These are phyloP conservation scores for Farysia itapuensis DNA, from an alignment of 1,284 basidiomycete species.

Conservation along the genomic window DNA sequence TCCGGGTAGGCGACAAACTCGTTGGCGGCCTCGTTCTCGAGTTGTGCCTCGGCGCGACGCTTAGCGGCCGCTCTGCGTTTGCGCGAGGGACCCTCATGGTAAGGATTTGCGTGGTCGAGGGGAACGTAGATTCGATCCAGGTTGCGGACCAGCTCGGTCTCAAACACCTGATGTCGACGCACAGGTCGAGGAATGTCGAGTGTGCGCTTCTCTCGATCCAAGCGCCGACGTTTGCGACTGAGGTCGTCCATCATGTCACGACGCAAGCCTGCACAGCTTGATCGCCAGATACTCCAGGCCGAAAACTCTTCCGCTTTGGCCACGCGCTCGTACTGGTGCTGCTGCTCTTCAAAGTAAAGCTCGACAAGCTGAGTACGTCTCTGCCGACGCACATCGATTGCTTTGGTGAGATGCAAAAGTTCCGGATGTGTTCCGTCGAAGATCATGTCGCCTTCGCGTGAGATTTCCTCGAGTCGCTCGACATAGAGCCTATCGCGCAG, in stretches of 20 bases:
- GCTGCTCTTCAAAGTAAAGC: conserved; percentile 66
- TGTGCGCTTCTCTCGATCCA: conserved; percentile 77
- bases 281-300: conserved; percentile 68
- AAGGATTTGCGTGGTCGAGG: conserved; percentile 4
- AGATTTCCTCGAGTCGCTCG: conserved; percentile 65
- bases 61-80: conserved; percentile 25
- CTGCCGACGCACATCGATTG: conserved; percentile 59
- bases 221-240: conserved; percentile 73
- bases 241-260: conserved; percentile 79
- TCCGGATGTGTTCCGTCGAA: conserved; percentile 74
- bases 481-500: conserved; percentile 65
- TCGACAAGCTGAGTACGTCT: conserved; percentile 58
- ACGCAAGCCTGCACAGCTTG: conserved; percentile 64
- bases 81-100: background rate
- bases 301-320: conserved; percentile 68
- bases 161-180: conserved; percentile 55
- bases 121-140: conserved; percentile 35
- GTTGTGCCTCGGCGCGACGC: conserved; percentile 18
- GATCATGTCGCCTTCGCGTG: conserved; percentile 65
- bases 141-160: conserved; percentile 55
- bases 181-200: conserved; percentile 71
- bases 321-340: conserved; percentile 72
- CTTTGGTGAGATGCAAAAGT: conserved; percentile 70
- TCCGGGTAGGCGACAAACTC: conserved; percentile 54
- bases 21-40: conserved; percentile 25